Evolutionary conservation across 345 rosid species (phyloP).

Genomic region (Corchorus capsularis): DNA sequence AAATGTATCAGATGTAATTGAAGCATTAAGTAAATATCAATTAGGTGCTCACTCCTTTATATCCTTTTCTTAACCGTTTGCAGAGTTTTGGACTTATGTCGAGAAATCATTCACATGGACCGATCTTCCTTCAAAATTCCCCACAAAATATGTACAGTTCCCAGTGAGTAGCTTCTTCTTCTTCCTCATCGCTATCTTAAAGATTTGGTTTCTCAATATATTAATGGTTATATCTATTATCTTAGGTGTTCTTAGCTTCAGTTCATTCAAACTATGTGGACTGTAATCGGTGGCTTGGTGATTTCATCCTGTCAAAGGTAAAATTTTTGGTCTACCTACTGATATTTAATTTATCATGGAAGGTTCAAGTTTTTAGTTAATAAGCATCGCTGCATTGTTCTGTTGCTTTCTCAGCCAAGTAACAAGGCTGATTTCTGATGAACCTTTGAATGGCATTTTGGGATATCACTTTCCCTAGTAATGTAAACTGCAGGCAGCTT

Average conservation of each 20-base stretch:
- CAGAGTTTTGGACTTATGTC: slow-evolving; percentile 97
- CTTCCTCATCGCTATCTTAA: not conserved
- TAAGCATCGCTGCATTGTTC: not conserved
- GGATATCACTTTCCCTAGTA: not conserved
- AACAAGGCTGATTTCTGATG: not conserved
- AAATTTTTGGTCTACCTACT: slow-evolving; percentile 3
- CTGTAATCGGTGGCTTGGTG: slow-evolving; percentile 97
- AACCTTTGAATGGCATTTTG: not conserved
- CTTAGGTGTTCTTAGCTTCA: slow-evolving; percentile 90
- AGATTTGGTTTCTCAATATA: slow-evolving; percentile 12
- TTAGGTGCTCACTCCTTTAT: not conserved
- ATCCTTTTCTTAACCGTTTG: slow-evolving; percentile 24
- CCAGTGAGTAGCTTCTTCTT: slow-evolving; percentile 59
- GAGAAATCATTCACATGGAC: slow-evolving; percentile 96
- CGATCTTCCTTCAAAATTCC: slow-evolving; percentile 87
- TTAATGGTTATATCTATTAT: not conserved
- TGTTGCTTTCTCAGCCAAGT: not conserved
- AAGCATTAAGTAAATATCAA: slow-evolving; percentile 1
- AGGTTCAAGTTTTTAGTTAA: not conserved
- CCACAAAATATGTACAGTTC: slow-evolving; percentile 91
- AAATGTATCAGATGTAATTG: not conserved
- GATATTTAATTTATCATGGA: not conserved
- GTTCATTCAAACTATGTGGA: slow-evolving; percentile 93
- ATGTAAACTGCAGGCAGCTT: not conserved
- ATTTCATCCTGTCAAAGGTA: slow-evolving; percentile 91